A percentile compares a stretch with the other conserved stretches of the same genome.
These are phyloP conservation scores for Yamadazyma mexicana DNA, from an alignment of 1,139 yeast species.

Conservation along the genomic window DNA sequence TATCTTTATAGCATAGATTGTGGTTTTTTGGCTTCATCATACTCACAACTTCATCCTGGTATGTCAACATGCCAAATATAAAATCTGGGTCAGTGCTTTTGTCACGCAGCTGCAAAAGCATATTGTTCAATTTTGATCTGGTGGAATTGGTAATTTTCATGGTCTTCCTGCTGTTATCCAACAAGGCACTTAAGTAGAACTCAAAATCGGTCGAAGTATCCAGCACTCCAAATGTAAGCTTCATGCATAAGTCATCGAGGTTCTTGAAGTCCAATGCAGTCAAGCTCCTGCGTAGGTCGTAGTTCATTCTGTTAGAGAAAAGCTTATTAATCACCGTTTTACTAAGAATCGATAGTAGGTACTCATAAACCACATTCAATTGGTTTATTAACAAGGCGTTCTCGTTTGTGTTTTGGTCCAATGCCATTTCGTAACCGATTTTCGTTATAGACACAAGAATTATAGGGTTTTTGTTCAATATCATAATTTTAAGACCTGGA, in stretches of 20 bases:
- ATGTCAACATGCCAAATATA: slow-evolving; percentile 28
- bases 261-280: slow-evolving; percentile 69
- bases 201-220: slow-evolving; percentile 21
- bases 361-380: slow-evolving; percentile 72
- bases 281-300: slow-evolving; percentile 75
- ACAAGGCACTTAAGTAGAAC: slow-evolving; percentile 27
- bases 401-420: slow-evolving; percentile 14
- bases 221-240: slow-evolving; percentile 39
- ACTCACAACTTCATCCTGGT: slow-evolving; percentile 27
- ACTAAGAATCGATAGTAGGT: slow-evolving; percentile 77
- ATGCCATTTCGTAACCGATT: slow-evolving; percentile 31
- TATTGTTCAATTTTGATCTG: slow-evolving; percentile 30
- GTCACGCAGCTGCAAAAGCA: slow-evolving; percentile 16
- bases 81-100: slow-evolving; percentile 23
- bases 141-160: slow-evolving; percentile 34
- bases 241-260: slow-evolving; percentile 60
- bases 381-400: slow-evolving; percentile 52
- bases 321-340: slow-evolving; percentile 69
- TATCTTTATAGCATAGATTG: slow-evolving; percentile 30
- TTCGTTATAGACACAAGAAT: slow-evolving; percentile 73
- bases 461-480: slow-evolving; percentile 67
- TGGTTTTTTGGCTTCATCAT: slow-evolving; percentile 38
- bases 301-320: slow-evolving; percentile 72
- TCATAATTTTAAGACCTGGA: slow-evolving; percentile 51
- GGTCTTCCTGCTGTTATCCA: slow-evolving; percentile 30